A percentile compares a stretch with the other conserved stretches of the same genome.
These are phyloP conservation scores for Pontederia crassipes DNA, from an alignment of 176 grass and related monocot species.

Conservation along the genomic window DNA sequence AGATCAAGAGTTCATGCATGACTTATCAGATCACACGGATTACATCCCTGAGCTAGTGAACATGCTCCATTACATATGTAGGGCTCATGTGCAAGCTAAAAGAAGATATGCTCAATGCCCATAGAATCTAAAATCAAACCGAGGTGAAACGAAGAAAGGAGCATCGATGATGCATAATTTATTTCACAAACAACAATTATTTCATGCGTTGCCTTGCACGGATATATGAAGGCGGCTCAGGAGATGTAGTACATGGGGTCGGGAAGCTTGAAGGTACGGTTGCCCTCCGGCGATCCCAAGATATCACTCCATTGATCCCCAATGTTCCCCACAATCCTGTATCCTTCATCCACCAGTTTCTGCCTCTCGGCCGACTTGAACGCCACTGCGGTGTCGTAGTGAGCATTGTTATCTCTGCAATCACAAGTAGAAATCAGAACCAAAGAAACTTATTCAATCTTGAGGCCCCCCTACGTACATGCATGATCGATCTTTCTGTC, in stretches of 20 bases:
- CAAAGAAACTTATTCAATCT: neutral
- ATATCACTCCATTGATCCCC: conserved; percentile 31
- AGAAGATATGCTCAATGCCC: too few species aligned
- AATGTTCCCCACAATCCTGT: conserved; percentile 20
- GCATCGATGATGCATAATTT: too few species aligned
- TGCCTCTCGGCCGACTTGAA: conserved; percentile 13
- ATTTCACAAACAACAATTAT: too few species aligned
- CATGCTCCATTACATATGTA: too few species aligned
- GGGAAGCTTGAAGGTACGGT: conserved; percentile 24
- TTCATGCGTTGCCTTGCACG: neutral
- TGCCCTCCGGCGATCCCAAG: conserved; percentile 15
- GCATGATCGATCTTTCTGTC: too few species aligned
- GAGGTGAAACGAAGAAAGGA: too few species aligned
- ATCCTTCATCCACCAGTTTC: conserved; percentile 12
- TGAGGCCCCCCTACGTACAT: too few species aligned
- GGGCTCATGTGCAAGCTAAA: too few species aligned
- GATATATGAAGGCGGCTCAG: neutral
- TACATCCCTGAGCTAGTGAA: too few species aligned
- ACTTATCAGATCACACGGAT: too few species aligned
- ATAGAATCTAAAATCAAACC: too few species aligned
- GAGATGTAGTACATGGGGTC: conserved; percentile 23
- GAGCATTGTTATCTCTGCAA: neutral
- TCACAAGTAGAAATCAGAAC: neutral
- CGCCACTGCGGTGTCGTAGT: neutral
- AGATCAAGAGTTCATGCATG: too few species aligned